Evolutionary conservation across 495 filamentous ascomycete species (phyloP).

Genomic region (Emericellopsis terricola): DNA sequence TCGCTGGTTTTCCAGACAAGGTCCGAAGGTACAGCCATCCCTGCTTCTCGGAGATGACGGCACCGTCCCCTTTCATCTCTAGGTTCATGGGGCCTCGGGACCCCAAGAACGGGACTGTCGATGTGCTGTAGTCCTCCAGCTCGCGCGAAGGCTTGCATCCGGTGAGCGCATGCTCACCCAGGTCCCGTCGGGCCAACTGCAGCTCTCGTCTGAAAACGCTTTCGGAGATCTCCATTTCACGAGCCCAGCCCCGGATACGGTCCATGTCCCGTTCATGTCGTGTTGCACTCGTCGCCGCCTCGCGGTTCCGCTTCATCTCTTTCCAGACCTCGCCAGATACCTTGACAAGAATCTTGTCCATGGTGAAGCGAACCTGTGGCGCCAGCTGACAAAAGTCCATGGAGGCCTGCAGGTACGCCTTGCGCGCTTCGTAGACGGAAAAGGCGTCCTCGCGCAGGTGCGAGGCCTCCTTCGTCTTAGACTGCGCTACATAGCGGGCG

Average conservation of each 20-base stretch:
- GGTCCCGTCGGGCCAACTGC: conserved; percentile 55
- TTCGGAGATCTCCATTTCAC: conserved; percentile 79
- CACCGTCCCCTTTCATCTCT: conserved; percentile 23
- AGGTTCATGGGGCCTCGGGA: conserved; percentile 45
- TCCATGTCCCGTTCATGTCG: conserved; percentile 67
- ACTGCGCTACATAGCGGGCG: conserved; percentile 62
- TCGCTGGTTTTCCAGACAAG: conserved; percentile 68
- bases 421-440: conserved; percentile 83
- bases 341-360: conserved; percentile 73
- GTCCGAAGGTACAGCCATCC: conserved; percentile 82
- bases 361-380: conserved; percentile 58
- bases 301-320: conserved; percentile 53
- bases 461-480: conserved; percentile 85
- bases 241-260: conserved; percentile 75
- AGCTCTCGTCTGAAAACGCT: conserved; percentile 63
- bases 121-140: conserved; percentile 78
- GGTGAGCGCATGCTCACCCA: conserved; percentile 62
- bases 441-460: conserved; percentile 88
- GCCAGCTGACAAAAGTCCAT: conserved; percentile 84
- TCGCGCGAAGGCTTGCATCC: conserved; percentile 66
- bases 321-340: conserved; percentile 74
- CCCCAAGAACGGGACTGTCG: conserved; percentile 71
- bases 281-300: conserved; percentile 37
- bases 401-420: conserved; percentile 75
- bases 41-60: conserved; percentile 57